Percentiles rank a stretch among this genome's conserved stretches.
phyloP scores from a whole-genome alignment of 164 flowering plant species.

The Akebia trifoliata region DNA sequence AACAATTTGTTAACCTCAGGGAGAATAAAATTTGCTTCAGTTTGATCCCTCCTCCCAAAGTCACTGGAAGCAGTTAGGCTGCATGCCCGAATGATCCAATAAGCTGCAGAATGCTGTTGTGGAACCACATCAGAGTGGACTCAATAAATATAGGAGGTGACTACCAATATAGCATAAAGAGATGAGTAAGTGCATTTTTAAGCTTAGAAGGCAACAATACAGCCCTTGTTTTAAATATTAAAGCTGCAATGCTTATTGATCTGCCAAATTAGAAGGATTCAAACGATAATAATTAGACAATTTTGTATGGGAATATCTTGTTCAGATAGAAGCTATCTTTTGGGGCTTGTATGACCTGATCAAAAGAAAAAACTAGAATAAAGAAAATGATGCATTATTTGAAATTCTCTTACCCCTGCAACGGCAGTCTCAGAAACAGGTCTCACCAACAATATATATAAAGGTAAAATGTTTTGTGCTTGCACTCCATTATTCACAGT shows the following conservation, averaged over 20 bases:
- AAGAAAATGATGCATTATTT: neutral
- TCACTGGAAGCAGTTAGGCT: constrained; percentile 33
- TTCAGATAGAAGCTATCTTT: no score
- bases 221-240: no score
- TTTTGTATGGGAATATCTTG: no score
- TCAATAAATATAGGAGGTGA: neutral
- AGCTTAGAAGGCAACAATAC: neutral
- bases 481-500: constrained; percentile 34
- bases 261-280: no score
- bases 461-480: constrained; percentile 47
- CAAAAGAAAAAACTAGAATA: neutral
- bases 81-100: constrained; percentile 40
- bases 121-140: constrained; percentile 9
- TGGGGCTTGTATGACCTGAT: no score
- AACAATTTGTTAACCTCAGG: constrained; percentile 67
- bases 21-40: constrained; percentile 55
- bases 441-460: constrained; percentile 60
- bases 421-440: constrained; percentile 34
- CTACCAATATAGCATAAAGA: neutral
- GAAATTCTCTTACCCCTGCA: constrained; percentile 44
- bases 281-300: no score
- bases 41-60: constrained; percentile 33
- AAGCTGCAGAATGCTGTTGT: constrained; percentile 42
- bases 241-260: neutral
- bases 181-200: neutral